Conservation (phyloP, 352 stramenopile genomes). For the Pythium apleroticum region DNA sequence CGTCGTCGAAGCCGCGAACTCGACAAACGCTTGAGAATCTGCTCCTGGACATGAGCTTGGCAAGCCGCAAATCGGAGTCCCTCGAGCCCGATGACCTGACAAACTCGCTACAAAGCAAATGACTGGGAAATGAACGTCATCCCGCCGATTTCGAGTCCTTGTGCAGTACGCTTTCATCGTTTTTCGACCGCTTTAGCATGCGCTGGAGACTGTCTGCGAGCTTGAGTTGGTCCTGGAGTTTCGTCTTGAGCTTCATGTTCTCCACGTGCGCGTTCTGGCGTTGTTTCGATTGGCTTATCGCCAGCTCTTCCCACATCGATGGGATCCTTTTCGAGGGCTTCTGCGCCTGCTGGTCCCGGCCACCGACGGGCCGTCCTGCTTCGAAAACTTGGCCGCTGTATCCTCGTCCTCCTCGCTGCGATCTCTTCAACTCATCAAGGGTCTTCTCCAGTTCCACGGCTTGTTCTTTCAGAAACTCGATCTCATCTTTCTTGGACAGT, state of each 20-base stretch:
- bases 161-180: conserved; percentile 9
- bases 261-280: conserved; percentile 46
- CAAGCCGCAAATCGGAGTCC: no score
- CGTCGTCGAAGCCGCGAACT: no score
- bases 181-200: conserved; percentile 28
- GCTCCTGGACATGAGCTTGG: no score
- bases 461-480: conserved; percentile 56
- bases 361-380: no score
- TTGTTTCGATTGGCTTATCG: conserved; percentile 25
- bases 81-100: neutral
- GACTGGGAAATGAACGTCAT: neutral
- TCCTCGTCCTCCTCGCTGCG: neutral
- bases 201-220: conserved; percentile 34
- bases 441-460: conserved; percentile 23
- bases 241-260: conserved; percentile 51
- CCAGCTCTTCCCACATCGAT: conserved; percentile 33
- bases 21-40: no score
- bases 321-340: conserved; percentile 35
- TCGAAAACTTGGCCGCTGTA: neutral
- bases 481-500: conserved; percentile 54
- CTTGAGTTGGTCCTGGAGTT: conserved; percentile 63
- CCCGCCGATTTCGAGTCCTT: neutral
- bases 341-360: neutral
- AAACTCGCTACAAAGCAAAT: neutral
- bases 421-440: conserved; percentile 16